A percentile compares a stretch with the other conserved stretches of the same genome.
Conservation (phyloP, 2,329 filamentous ascomycete genomes). For the Neospermospora avenae region DNA sequence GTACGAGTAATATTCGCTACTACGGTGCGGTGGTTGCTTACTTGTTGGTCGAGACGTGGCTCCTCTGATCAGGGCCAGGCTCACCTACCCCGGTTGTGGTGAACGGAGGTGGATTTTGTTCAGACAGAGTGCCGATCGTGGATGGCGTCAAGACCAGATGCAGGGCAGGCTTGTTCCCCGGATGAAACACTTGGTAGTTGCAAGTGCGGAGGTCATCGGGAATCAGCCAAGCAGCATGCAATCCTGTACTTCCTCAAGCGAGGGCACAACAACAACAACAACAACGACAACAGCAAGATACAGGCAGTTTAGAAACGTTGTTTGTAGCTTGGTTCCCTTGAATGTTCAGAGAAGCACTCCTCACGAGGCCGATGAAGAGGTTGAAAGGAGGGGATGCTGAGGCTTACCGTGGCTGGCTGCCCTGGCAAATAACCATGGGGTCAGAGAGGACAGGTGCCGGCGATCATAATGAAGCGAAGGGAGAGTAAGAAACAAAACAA, state of each 20-base stretch:
- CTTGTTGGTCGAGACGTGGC: background rate
- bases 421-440: background rate
- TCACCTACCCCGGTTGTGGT: background rate
- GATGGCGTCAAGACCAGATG: constrained; percentile 15
- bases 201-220: constrained; percentile 2
- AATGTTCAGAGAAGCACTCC: background rate
- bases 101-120: constrained; percentile 6
- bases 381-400: background rate
- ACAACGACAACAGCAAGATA: too few relatives aligned
- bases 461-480: background rate
- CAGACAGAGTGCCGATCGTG: constrained; percentile 13
- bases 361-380: background rate
- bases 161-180: constrained; percentile 13
- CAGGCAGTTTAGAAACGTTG: too few relatives aligned
- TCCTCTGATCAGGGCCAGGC: background rate
- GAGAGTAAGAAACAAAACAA: background rate
- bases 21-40: constrained; percentile 8
- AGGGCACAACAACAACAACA: too few relatives aligned
- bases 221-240: background rate
- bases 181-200: constrained; percentile 22
- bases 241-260: background rate
- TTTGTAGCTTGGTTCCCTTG: too few relatives aligned
- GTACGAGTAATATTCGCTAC: background rate
- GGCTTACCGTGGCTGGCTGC: background rate
- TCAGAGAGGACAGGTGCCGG: too few relatives aligned